These are phyloP conservation scores for bread wheat (Triticum aestivum) DNA, from an alignment of 176 grass and related monocot species.

Conservation along the genomic window DNA sequence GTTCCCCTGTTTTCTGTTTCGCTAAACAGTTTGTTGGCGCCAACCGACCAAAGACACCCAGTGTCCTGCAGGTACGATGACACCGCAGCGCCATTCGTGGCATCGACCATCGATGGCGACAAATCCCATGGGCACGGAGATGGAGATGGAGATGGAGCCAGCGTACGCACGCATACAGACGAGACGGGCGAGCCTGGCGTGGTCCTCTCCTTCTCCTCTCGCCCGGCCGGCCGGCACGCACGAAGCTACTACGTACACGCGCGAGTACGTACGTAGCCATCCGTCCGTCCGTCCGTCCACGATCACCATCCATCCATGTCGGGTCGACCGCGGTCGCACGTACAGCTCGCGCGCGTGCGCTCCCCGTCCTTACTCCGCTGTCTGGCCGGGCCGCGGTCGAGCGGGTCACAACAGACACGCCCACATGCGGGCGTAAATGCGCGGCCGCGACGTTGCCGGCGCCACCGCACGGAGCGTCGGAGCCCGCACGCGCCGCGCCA, in stretches of 20 bases:
- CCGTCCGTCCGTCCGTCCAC: no score
- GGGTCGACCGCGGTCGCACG: not conserved
- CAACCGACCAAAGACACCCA: no score
- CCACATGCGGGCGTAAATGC: not conserved
- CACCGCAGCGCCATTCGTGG: no score
- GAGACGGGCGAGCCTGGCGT: not conserved
- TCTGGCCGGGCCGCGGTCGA: not conserved
- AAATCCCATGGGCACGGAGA: not conserved
- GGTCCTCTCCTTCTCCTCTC: not conserved
- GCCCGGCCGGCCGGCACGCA: not conserved
- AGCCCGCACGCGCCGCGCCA: not conserved
- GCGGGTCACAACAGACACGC: not conserved
- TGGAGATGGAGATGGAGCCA: not conserved
- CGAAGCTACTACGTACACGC: not conserved
- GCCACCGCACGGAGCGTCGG: no score
- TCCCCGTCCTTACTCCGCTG: not conserved
- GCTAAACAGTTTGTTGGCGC: no score
- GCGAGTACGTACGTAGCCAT: no score
- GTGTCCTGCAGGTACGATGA: no score
- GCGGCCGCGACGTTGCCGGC: not conserved
- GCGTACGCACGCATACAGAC: not conserved
- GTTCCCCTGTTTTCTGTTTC: no score
- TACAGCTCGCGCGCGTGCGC: not conserved
- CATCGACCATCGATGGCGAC: no score
- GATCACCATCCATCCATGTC: not conserved